Evolutionary conservation across 2,329 filamentous ascomycete genomes (phyloP), one percentile per base, ranked within the genome.

Genomic region (Plectosphaerella plurivora): DNA sequence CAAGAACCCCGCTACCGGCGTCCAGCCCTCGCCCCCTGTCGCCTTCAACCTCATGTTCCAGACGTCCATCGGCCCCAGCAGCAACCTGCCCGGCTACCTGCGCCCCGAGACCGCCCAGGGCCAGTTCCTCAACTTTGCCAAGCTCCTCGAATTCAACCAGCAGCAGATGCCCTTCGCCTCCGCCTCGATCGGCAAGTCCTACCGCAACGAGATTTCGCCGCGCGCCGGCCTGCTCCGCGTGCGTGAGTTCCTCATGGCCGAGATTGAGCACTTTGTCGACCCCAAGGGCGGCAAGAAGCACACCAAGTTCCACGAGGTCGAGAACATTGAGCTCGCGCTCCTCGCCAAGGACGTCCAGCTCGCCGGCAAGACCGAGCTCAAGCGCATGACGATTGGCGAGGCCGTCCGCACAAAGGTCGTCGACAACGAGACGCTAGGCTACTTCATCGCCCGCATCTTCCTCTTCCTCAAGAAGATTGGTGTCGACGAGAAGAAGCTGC

Each of bases 21-120:
- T 84, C 56, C 82, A 89, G 61, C 86, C 95, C 37, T 82, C 84
- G 25, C 86, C 88, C 28, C 94, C 94, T 4, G 87, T 96, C 49
- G 80, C 91, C 42, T 97, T 97, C 83, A 99, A 99, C 75, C 85
- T 99, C 65, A 99, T 99, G 94, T 99, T 97, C 79, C 87, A 93
- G 72, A 97, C 93, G 42, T 80, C 89, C 36, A 97, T 99, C 67
- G 94, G 94, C 56, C 92, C 93, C 52, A 95, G 89, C 75, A 88
- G 89, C 71, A 92, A 95, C 66, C 78, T 88, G 57, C 83, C 88
- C 47, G 92, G 90, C 51, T 97, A 91, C 70, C 79, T 97, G 53
- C 84, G 92, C 51, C 94, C 94, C 44, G 94, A 99, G 74, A 99
- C 94, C 28, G 94, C 94, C 4, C 94, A 99, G 78, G 94, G 94